These are phyloP conservation scores for Dryadomyces quercivorus DNA, from an alignment of 2,329 filamentous ascomycete genomes.

Conservation along the genomic window DNA sequence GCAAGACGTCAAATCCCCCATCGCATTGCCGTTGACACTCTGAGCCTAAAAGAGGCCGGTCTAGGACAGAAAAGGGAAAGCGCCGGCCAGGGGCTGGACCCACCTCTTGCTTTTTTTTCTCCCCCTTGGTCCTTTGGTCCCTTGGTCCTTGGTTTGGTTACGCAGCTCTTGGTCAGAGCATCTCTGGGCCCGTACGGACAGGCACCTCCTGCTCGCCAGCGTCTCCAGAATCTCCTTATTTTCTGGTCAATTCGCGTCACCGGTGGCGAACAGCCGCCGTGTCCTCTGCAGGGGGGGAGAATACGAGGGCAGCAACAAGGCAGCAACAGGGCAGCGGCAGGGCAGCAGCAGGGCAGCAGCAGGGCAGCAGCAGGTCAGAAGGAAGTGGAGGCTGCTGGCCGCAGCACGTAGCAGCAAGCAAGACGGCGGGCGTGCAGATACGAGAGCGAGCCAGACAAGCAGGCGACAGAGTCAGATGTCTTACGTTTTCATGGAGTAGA, in stretches of 20 bases:
- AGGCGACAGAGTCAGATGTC: background rate
- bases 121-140: background rate
- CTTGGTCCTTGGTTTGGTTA: background rate
- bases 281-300: too few relatives aligned
- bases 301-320: too few relatives aligned
- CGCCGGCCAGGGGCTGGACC: background rate
- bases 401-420: background rate
- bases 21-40: constrained; percentile 1
- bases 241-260: background rate
- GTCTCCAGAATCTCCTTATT: background rate
- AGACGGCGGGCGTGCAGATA: background rate
- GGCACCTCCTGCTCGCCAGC: background rate
- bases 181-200: background rate
- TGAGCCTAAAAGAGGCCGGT: background rate
- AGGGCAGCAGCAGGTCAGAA: too few relatives aligned
- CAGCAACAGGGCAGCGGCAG: too few relatives aligned
- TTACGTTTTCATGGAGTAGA: background rate
- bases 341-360: too few relatives aligned
- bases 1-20: background rate
- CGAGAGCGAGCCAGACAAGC: background rate
- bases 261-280: background rate
- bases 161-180: background rate
- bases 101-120: background rate
- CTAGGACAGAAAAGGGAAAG: constrained; percentile 1
- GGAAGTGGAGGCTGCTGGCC: background rate